Base-by-base conservation (phyloP, 2,329 filamentous ascomycete genomes). In the Aspergillus fumigatiaffinis region DNA sequence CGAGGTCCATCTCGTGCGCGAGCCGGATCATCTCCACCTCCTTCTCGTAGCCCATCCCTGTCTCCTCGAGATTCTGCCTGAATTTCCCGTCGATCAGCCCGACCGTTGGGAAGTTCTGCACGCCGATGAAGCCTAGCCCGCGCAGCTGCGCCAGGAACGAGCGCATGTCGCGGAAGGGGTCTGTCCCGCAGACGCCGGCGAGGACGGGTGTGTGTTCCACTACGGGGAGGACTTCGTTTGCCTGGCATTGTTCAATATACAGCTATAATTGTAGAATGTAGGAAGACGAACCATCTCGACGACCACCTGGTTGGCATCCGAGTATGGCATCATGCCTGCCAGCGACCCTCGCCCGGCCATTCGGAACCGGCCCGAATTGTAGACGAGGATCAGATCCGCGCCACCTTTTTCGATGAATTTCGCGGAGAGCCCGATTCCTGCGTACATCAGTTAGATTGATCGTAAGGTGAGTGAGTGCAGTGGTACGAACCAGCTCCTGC, bases 41-140 rank as follows among this genome's bases (percentile, higher is more conserved):
- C 7, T 80, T 73, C 17, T 80, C 81, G 66, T 85, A 90, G 1
- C 84, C 83, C 86, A 90, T 90, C 8, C 84, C 87, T 1, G 87
- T 90, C 70, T 89, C 87, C 67, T 90, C 88, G 1, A 91, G 78
- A 62, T 87, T 86, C 23, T 79, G 78, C 12, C 88, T 80, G 68
- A 90, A 90, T 12, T 79, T 79, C 1, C 86, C 87, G 69, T 90
- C 87, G 38, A 90, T 86, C 23, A 90, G 74, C 0, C 87, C 87
- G 1, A 90, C 87, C 0, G 87, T 90, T 1, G 87, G 87, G 68
- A 90, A 90, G 65, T 90, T 90, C 70, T 90, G 87, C 14, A 90
- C 80, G 1, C 88, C 88, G 1, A 83, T 82, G 61, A 90, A 89
- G 0, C 87, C 87, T 17, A 88, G 71, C 1, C 80, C 79, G 54